Evolutionary conservation across 768 basidiomycete genomes (phyloP).

Genomic region (Boletus reticuloceps): DNA sequence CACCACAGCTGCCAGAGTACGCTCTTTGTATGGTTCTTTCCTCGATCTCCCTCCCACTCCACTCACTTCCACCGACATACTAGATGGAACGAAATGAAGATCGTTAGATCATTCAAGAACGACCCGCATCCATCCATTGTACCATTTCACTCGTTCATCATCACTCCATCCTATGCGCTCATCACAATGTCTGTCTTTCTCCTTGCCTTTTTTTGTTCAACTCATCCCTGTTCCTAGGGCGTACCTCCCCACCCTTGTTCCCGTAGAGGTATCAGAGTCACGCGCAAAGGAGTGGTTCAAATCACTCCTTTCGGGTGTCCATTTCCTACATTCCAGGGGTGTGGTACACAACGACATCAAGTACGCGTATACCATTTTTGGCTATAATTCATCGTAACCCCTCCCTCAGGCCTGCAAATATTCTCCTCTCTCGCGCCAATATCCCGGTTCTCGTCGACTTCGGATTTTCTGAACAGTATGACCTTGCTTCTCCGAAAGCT

Average conservation of each 20-base stretch:
- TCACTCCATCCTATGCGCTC: conserved; percentile 85
- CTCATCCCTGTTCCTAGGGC: conserved; percentile 52
- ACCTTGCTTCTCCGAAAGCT: conserved; percentile 55
- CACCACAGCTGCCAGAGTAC: conserved; percentile 85
- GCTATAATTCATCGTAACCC: neutral
- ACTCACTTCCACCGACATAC: neutral
- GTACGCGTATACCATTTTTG: conserved; percentile 42
- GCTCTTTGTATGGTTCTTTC: conserved; percentile 64
- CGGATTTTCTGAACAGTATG: conserved; percentile 91
- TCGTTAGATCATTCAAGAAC: conserved; percentile 77
- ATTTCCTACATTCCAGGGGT: conserved; percentile 79
- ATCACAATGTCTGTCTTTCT: conserved; percentile 76
- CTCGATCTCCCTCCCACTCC: neutral
- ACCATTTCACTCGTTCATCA: conserved; percentile 90
- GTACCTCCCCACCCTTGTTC: conserved; percentile 80
- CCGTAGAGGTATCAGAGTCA: conserved; percentile 81
- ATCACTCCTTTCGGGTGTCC: conserved; percentile 76
- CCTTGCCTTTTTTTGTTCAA: neutral
- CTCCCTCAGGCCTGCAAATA: conserved; percentile 77
- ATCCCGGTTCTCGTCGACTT: conserved; percentile 93
- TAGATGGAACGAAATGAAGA: conserved; percentile 99
- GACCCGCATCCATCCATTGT: conserved; percentile 92
- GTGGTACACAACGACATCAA: conserved; percentile 95
- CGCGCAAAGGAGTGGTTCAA: conserved; percentile 82
- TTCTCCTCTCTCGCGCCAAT: conserved; percentile 75